phyloP scores from a whole-genome alignment of 2,329 filamentous ascomycete genomes.

The Colletotrichum spinosum region DNA sequence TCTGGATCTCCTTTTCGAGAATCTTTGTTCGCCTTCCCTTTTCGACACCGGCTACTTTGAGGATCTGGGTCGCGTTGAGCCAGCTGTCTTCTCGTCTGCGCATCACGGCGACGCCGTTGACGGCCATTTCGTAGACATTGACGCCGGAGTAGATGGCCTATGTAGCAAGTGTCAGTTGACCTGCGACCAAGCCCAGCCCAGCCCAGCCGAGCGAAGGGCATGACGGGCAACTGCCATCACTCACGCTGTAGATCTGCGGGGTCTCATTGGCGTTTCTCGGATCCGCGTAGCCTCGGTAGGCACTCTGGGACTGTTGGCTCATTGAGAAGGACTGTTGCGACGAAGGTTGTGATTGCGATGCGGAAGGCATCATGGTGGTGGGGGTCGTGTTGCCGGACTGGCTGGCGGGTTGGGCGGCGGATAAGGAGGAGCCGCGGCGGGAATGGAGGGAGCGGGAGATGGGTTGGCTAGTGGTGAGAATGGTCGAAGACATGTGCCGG shows the following conservation, averaged over 20 bases:
- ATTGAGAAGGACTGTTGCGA: slow-evolving; percentile 69
- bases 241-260: slow-evolving; percentile 73
- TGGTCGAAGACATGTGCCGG: slow-evolving; percentile 38
- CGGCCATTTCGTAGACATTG: slow-evolving; percentile 98
- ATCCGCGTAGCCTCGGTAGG: slow-evolving; percentile 54
- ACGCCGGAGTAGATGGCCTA: slow-evolving; percentile 94
- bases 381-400: slow-evolving; percentile 8
- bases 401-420: slow-evolving; percentile 7
- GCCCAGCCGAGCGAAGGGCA: background rate
- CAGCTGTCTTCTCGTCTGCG: slow-evolving; percentile 93
- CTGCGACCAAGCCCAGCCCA: background rate
- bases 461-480: slow-evolving; percentile 23
- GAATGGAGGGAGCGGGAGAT: slow-evolving; percentile 29
- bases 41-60: slow-evolving; percentile 96
- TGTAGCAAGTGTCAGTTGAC: slow-evolving; percentile 14
- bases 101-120: slow-evolving; percentile 94
- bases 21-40: slow-evolving; percentile 99
- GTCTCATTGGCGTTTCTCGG: slow-evolving; percentile 52
- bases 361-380: slow-evolving; percentile 49
- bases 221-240: slow-evolving; percentile 38
- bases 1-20: slow-evolving; percentile 96
- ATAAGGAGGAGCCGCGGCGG: slow-evolving; percentile 32
- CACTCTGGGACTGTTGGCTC: slow-evolving; percentile 64
- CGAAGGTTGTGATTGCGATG: slow-evolving; percentile 61
- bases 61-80: slow-evolving; percentile 97